phyloP scores from a whole-genome alignment of 371 early-diverging fungal genomes.

The Apophysomyces elegans region DNA sequence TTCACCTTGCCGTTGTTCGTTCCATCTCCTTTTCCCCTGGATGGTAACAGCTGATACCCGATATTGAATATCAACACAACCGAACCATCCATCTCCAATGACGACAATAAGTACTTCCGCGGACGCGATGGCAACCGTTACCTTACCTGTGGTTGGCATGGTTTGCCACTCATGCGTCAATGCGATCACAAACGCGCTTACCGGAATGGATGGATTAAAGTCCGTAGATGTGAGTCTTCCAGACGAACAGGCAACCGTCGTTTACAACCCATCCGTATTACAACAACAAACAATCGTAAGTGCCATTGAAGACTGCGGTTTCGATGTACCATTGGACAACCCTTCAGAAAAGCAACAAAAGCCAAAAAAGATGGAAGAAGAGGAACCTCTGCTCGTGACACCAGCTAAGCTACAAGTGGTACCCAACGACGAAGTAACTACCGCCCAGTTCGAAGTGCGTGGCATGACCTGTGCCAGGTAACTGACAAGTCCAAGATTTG shows the following conservation, averaged over 20 bases:
- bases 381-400: background rate
- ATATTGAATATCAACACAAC: background rate
- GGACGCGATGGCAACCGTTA: constrained; percentile 23
- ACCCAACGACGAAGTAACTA: background rate
- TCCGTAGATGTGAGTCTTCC: constrained; percentile 48
- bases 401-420: constrained; percentile 3
- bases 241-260: constrained; percentile 47
- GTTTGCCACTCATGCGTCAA: constrained; percentile 86
- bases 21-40: background rate
- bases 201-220: constrained; percentile 44
- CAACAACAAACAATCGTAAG: constrained; percentile 29
- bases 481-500: background rate
- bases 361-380: background rate
- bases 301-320: constrained; percentile 58
- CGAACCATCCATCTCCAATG: constrained; percentile 9
- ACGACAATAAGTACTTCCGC: background rate
- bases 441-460: constrained; percentile 31
- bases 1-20: background rate
- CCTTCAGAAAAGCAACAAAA: constrained; percentile 7
- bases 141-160: constrained; percentile 75
- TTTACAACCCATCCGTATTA: constrained; percentile 28
- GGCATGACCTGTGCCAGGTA: constrained; percentile 87
- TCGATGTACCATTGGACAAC: constrained; percentile 21
- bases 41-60: constrained; percentile 9
- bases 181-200: constrained; percentile 61